These are phyloP conservation scores for Calonectria crousiana DNA, from an alignment of 2,329 filamentous ascomycete species.

Conservation along the genomic window DNA sequence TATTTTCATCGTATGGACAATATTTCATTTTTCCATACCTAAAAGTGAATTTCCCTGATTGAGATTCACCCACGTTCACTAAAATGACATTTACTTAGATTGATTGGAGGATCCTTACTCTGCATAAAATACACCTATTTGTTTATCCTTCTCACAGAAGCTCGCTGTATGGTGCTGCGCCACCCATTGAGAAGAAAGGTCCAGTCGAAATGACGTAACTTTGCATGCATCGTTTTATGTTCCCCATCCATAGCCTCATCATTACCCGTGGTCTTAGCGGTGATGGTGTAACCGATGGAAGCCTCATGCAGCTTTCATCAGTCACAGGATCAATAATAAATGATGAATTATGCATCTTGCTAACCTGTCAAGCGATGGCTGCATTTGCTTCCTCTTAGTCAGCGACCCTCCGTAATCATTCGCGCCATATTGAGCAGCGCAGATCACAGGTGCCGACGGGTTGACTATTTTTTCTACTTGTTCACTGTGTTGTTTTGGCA, in stretches of 20 bases:
- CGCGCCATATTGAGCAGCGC: not conserved
- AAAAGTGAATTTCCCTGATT: not conserved
- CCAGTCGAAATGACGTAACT: not conserved
- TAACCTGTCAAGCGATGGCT: not conserved
- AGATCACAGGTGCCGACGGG: not conserved
- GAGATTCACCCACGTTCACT: not conserved
- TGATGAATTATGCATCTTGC: not conserved
- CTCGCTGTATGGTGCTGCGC: not conserved
- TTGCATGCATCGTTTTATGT: not conserved
- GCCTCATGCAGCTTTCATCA: not conserved
- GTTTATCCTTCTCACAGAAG: not conserved
- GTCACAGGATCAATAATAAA: not conserved
- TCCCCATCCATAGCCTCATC: not conserved
- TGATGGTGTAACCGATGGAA: not conserved
- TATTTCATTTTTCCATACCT: not conserved
- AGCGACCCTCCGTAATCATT: not conserved
- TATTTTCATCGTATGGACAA: not conserved
- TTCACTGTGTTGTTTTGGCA: not conserved
- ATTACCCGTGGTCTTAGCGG: not conserved
- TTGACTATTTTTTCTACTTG: not conserved
- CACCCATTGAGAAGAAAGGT: not conserved
- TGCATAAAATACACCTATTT: not conserved
- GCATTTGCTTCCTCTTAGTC: not conserved
- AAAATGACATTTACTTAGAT: not conserved
- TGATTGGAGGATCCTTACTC: accelerated